Conservation (phyloP, 139 green algal species). For the Protoeuglena noctilucae region DNA sequence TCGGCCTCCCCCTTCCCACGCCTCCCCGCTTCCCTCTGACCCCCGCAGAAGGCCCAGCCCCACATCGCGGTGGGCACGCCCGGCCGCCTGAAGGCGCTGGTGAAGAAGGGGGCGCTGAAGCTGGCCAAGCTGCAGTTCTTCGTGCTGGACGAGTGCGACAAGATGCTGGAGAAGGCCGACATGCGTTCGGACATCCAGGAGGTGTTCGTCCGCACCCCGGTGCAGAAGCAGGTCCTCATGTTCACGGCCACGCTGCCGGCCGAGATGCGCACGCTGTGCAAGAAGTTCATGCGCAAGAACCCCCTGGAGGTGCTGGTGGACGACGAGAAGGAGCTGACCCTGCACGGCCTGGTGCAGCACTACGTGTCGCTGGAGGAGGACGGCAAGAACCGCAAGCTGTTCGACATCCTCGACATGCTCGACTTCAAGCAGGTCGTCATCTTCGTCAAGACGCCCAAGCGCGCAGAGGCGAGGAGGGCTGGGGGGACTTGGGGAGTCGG, state of each 20-base stretch:
- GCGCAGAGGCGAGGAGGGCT: slow-evolving; percentile 65
- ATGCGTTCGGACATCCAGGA: slow-evolving; percentile 94
- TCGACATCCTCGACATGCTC: slow-evolving; percentile 92
- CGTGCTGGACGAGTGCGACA: slow-evolving; percentile 98
- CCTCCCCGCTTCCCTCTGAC: too few relatives aligned
- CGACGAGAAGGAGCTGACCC: slow-evolving; percentile 95
- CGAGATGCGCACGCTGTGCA: slow-evolving; percentile 85
- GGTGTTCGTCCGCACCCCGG: slow-evolving; percentile 96
- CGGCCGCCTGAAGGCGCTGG: slow-evolving; percentile 88
- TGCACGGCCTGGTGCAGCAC: slow-evolving; percentile 98
- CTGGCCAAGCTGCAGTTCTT: slow-evolving; percentile 82
- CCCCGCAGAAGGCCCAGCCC: slow-evolving; percentile 57
- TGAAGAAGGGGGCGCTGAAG: slow-evolving; percentile 56
- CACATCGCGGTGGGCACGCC: slow-evolving; percentile 92
- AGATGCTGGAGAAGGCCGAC: slow-evolving; percentile 94
- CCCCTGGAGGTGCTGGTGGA: slow-evolving; percentile 86
- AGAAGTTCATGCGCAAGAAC: slow-evolving; percentile 95
- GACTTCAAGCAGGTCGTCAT: slow-evolving; percentile 99
- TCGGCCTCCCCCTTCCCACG: too few relatives aligned
- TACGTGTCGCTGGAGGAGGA: slow-evolving; percentile 95
- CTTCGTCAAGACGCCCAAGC: slow-evolving; percentile 71
- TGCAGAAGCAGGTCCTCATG: slow-evolving; percentile 99
- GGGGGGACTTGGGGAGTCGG: too few relatives aligned
- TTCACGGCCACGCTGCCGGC: slow-evolving; percentile 85
- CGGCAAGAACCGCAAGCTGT: slow-evolving; percentile 98